Conservation (phyloP, 345 rosid genomes). For the Citrus unshiu region DNA sequence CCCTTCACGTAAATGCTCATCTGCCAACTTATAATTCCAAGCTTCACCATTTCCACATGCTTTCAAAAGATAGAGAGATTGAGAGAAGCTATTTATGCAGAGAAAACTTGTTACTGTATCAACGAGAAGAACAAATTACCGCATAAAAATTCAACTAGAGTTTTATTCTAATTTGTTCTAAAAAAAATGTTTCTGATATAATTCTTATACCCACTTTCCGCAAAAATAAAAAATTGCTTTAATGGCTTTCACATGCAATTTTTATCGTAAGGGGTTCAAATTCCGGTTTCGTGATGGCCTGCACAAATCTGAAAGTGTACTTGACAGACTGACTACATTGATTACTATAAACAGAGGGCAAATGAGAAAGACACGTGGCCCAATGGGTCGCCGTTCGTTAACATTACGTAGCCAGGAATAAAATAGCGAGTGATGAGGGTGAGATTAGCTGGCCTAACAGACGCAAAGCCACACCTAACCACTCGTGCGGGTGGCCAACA, state of each 20-base stretch:
- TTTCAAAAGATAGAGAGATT: background rate
- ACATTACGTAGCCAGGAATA: background rate
- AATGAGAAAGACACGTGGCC: background rate
- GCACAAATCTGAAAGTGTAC: background rate
- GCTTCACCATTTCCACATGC: conserved; percentile 1
- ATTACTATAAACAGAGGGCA: background rate
- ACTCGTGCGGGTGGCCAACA: conserved; percentile 33
- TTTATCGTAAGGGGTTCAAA: background rate
- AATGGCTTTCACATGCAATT: no score
- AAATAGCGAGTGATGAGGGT: background rate
- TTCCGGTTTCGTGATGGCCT: background rate
- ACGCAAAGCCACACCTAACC: background rate
- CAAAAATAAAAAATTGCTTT: no score
- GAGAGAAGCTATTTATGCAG: background rate
- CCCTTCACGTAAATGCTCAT: conserved; percentile 13
- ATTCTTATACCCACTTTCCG: no score
- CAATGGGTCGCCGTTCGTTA: background rate
- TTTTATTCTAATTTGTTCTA: no score
- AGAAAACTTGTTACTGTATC: background rate
- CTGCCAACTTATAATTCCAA: conserved; percentile 1
- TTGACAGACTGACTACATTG: background rate
- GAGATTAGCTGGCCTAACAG: background rate
- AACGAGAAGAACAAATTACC: no score
- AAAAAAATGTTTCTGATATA: no score
- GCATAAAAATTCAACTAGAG: no score